Evolutionary conservation across 352 stramenopile species (phyloP).

Genomic region (Globisporangium cylindrosporum): DNA sequence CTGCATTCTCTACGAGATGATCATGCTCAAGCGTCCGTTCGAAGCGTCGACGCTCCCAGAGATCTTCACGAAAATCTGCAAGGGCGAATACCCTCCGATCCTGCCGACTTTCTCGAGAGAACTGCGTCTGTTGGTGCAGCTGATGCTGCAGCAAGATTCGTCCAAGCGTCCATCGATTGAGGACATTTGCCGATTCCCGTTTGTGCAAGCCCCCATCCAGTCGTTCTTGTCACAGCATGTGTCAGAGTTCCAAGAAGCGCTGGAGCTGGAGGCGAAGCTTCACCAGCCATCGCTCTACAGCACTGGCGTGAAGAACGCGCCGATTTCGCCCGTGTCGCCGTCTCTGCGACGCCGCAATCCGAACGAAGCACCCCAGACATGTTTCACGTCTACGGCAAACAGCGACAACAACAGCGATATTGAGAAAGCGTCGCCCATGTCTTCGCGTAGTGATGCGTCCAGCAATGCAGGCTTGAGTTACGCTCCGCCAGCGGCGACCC

Average conservation of each 20-base stretch:
- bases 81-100: constrained; percentile 81
- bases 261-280: constrained; percentile 85
- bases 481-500: constrained; percentile 12
- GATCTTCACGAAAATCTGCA: constrained; percentile 89
- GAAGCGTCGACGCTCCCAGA: constrained; percentile 77
- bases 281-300: constrained; percentile 78
- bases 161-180: constrained; percentile 86
- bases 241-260: constrained; percentile 80
- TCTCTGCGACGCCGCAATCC: constrained; percentile 42
- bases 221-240: constrained; percentile 84
- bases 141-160: constrained; percentile 86
- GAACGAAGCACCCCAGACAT: constrained; percentile 25
- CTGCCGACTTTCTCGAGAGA: constrained; percentile 76
- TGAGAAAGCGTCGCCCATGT: constrained; percentile 40
- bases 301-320: constrained; percentile 28
- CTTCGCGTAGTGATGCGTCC: constrained; percentile 37
- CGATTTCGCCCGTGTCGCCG: constrained; percentile 37
- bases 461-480: constrained; percentile 43
- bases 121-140: constrained; percentile 76
- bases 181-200: constrained; percentile 87
- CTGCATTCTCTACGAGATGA: constrained; percentile 90
- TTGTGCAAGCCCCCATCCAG: constrained; percentile 82
- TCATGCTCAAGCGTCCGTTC: constrained; percentile 84
- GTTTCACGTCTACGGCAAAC: constrained; percentile 5
- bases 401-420: constrained; percentile 32